Base-by-base conservation (phyloP, 148 eudicot genomes). In the Rhododendron mucronatum region DNA sequence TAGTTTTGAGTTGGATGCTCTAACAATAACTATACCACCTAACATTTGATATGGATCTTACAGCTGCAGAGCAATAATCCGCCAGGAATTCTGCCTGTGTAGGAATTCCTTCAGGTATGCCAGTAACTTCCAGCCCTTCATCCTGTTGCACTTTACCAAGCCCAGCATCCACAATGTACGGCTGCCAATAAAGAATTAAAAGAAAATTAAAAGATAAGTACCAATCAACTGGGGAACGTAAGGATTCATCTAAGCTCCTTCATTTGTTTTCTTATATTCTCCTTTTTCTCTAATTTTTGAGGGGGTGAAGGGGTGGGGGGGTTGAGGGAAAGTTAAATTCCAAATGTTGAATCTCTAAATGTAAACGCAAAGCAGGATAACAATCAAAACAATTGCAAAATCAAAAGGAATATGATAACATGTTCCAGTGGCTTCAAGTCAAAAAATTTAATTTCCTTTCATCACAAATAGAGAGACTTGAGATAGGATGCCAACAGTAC, bases 61-160 rank as follows among this genome's bases (percentile, higher is more conserved):
- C 99, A 89, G 98, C 87, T 73, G 91, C 92, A 82, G 91, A 89
- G 88, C 99, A 95, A 91, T 97, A 97, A 59, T 94, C 95, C 45
- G 95, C 94, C 73, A 97, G 91, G 90, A 90, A 91, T 88, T 95
- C 95, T 47, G 94, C 90, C 91, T 95, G 85, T 47, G 94, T 91
- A 86, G 98, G 99, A 87, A 95, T 86, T 77, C 99, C 99, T 78
- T 92, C 95, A 59, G 98, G 98, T 45, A 93, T 76, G 21, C 95
- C 94, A 86, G 89, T 83, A 85, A 87, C 88, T 90, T 97, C 98
- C 84, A 92, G 82, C 84, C 98, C 98, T 82, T 78, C 90, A 86
- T 91, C 88, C 48, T 92, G 87, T n/a, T 91, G 91, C 48, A 89
- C 85, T 82, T 87, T 86, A 86, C 92, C 95, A 59, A 88, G 86